A percentile compares a stretch with the other conserved stretches of the same genome.
These are phyloP conservation scores for Cercospora nicotianae DNA, from an alignment of 2,329 filamentous ascomycete species.

Conservation along the genomic window DNA sequence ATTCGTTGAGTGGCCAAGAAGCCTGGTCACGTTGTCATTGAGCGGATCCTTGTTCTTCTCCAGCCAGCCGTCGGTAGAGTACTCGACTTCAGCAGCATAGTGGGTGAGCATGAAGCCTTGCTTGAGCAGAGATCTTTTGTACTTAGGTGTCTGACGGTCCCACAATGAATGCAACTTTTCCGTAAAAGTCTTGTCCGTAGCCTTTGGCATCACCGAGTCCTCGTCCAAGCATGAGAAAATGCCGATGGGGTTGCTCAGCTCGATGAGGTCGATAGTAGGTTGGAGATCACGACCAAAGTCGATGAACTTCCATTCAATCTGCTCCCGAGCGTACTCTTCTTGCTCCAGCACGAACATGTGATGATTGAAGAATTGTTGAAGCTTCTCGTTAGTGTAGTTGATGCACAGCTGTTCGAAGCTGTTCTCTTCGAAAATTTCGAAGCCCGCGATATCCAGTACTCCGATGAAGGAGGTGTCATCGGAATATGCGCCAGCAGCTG, in stretches of 20 bases:
- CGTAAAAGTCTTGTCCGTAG: slow-evolving; percentile 93
- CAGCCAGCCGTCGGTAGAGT: slow-evolving; percentile 90
- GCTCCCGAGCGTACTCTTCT: slow-evolving; percentile 94
- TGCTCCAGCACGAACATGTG: slow-evolving; percentile 99
- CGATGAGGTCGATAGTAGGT: slow-evolving; percentile 95
- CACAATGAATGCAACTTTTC: slow-evolving; percentile 96
- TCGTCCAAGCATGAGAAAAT: slow-evolving; percentile 98
- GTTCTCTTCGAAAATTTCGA: slow-evolving; percentile 97
- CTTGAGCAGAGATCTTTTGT: slow-evolving; percentile 79
- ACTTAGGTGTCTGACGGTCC: slow-evolving; percentile 95
- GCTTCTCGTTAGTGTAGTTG: slow-evolving; percentile 99
- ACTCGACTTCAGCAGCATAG: slow-evolving; percentile 97
- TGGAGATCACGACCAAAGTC: slow-evolving; percentile 97
- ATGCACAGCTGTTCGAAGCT: slow-evolving; percentile 99
- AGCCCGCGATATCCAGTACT: slow-evolving; percentile 96
- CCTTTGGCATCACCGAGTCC: slow-evolving; percentile 98
- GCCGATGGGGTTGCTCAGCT: slow-evolving; percentile 93
- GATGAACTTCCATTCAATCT: slow-evolving; percentile 99
- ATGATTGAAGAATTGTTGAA: slow-evolving; percentile 99
- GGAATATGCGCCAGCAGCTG: slow-evolving; percentile 65
- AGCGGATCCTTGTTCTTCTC: slow-evolving; percentile 99
- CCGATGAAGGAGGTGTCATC: slow-evolving; percentile 96
- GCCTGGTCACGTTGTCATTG: slow-evolving; percentile 91
- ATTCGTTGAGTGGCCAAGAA: slow-evolving; percentile 79
- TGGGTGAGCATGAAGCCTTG: slow-evolving; percentile 96